These are phyloP conservation scores for Datisca glomerata DNA, from an alignment of 306 rosid genomes.

Conservation along the genomic window DNA sequence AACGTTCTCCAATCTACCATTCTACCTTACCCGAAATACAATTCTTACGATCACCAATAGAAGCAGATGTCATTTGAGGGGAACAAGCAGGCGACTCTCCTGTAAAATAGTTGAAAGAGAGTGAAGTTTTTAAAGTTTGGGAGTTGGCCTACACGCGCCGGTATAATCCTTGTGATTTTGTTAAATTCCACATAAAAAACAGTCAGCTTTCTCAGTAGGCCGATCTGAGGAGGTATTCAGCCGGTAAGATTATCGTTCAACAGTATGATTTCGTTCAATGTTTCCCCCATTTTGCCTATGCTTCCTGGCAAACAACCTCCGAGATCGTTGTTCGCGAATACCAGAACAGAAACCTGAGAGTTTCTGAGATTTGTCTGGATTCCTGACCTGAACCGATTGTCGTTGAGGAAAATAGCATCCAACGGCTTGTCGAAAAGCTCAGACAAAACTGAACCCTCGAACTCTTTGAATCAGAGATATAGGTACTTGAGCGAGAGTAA, in stretches of 20 bases:
- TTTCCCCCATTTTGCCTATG: slow-evolving; percentile 19
- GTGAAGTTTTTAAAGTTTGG: slow-evolving; percentile 14
- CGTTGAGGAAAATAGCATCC: slow-evolving; percentile 17
- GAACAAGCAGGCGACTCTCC: slow-evolving; percentile 17
- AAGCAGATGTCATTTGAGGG: not conserved
- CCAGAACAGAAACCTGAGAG: slow-evolving; percentile 21
- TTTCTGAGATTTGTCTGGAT: slow-evolving; percentile 17
- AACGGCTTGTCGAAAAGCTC: slow-evolving; percentile 16
- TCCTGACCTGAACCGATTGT: slow-evolving; percentile 16
- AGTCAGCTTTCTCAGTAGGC: slow-evolving; percentile 7
- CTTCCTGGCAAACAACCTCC: slow-evolving; percentile 20
- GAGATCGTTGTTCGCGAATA: slow-evolving; percentile 18
- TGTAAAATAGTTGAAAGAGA: slow-evolving; percentile 17
- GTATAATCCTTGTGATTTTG: slow-evolving; percentile 8
- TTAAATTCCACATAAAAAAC: slow-evolving; percentile 19
- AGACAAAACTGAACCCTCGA: slow-evolving; percentile 15
- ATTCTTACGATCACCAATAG: slow-evolving; percentile 3
- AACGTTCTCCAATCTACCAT: slow-evolving; percentile 13
- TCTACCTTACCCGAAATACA: slow-evolving; percentile 13
- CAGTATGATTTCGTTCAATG: slow-evolving; percentile 17
- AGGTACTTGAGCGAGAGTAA: slow-evolving; percentile 17
- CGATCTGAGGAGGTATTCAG: slow-evolving; percentile 20
- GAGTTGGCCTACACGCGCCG: slow-evolving; percentile 9
- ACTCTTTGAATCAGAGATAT: slow-evolving; percentile 19
- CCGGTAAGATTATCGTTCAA: slow-evolving; percentile 20